These are phyloP conservation scores for Colletotrichum sojae DNA, from an alignment of 2,329 filamentous ascomycete genomes.

Conservation along the genomic window DNA sequence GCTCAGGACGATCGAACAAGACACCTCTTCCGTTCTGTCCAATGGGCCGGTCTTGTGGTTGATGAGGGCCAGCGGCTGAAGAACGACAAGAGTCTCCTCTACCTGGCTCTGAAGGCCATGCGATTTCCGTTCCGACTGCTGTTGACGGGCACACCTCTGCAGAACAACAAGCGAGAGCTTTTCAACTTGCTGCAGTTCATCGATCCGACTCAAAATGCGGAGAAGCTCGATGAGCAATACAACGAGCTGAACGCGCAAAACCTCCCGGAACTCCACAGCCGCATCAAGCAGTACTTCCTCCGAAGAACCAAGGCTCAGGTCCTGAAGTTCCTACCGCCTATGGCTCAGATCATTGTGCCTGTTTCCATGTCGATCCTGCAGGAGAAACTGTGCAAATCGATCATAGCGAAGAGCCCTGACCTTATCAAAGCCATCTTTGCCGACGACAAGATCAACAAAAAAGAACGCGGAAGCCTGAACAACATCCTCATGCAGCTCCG, in stretches of 20 bases:
- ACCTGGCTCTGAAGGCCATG: slow-evolving; percentile 79
- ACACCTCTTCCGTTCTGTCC: slow-evolving; percentile 76
- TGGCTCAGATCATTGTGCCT: slow-evolving; percentile 95
- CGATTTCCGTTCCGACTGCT: slow-evolving; percentile 87
- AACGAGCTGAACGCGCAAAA: slow-evolving; percentile 86
- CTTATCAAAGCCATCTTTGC: slow-evolving; percentile 90
- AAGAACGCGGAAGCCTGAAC: slow-evolving; percentile 85
- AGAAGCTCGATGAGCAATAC: slow-evolving; percentile 81
- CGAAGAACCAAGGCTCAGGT: slow-evolving; percentile 91
- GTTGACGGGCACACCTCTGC: slow-evolving; percentile 91
- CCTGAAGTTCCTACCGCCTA: slow-evolving; percentile 90
- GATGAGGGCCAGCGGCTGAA: slow-evolving; percentile 97
- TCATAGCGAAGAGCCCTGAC: slow-evolving; percentile 90
- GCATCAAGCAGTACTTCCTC: slow-evolving; percentile 81
- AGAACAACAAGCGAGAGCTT: slow-evolving; percentile 94
- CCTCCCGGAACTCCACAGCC: slow-evolving; percentile 82
- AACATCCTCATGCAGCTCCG: slow-evolving; percentile 97
- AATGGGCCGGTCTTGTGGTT: slow-evolving; percentile 90
- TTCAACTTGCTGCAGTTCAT: slow-evolving; percentile 98
- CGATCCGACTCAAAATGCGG: slow-evolving; percentile 79
- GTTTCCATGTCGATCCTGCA: slow-evolving; percentile 96
- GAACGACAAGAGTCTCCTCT: slow-evolving; percentile 89
- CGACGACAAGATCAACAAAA: slow-evolving; percentile 74
- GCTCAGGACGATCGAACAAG: slow-evolving; percentile 80
- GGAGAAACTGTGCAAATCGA: slow-evolving; percentile 94